Evolutionary conservation across 2,329 filamentous ascomycete genomes (phyloP).

Genomic region (Diaporthe sp.): DNA sequence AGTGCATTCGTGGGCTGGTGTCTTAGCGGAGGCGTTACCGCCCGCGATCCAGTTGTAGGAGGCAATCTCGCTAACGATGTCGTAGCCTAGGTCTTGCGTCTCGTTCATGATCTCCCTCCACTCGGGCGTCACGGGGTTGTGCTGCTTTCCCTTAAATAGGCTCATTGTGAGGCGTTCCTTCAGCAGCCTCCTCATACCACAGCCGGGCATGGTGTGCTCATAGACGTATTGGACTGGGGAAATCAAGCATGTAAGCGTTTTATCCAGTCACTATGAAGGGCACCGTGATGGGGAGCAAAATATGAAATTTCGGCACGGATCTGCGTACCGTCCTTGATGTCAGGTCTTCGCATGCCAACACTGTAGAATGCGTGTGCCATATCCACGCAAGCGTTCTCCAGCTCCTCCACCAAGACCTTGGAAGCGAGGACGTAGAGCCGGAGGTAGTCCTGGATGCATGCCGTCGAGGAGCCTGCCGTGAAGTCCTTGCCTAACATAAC

Average conservation of each 20-base stretch:
- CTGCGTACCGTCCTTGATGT: conserved; percentile 33
- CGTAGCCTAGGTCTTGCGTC: conserved; percentile 37
- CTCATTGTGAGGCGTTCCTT: conserved; percentile 37
- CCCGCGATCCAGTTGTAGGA: conserved; percentile 36
- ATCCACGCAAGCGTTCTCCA: conserved; percentile 38
- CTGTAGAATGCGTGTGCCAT: conserved; percentile 36
- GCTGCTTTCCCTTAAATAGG: conserved; percentile 37
- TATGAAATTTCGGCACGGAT: background rate
- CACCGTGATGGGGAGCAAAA: background rate
- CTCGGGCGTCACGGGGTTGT: conserved; percentile 35
- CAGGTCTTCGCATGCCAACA: conserved; percentile 36
- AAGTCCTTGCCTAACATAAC: conserved; percentile 13
- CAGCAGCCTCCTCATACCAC: conserved; percentile 37
- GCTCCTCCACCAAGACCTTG: conserved; percentile 39
- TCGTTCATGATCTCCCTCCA: conserved; percentile 37
- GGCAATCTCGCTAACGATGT: conserved; percentile 35
- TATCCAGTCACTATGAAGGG: too few relatives aligned
- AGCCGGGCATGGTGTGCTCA: conserved; percentile 32
- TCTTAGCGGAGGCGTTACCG: conserved; percentile 30
- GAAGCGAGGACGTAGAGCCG: conserved; percentile 36
- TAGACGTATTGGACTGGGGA: conserved; percentile 37
- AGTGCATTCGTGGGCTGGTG: conserved; percentile 16
- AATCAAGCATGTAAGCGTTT: background rate
- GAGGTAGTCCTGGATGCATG: conserved; percentile 34
- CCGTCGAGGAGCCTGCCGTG: conserved; percentile 1